Evolutionary conservation across 768 basidiomycete species (phyloP).

Genomic region (Tylopilus subfusipes): DNA sequence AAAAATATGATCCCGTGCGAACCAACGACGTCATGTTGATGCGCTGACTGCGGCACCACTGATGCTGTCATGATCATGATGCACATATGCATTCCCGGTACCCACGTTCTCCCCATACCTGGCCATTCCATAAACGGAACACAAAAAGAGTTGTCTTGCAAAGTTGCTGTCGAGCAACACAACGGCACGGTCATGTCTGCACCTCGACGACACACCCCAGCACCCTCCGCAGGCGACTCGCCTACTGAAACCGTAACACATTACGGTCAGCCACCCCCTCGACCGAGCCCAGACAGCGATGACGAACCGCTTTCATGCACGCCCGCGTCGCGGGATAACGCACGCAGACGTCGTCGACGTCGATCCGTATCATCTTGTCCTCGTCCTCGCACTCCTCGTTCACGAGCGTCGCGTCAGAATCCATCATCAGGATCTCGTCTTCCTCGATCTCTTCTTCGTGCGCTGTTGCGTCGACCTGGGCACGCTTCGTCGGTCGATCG

Average conservation of each 20-base stretch:
- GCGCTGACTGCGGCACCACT: too few relatives aligned
- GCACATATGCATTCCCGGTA: too few relatives aligned
- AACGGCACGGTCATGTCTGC: constrained; percentile 1
- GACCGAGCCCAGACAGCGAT: background rate
- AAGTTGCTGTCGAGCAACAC: background rate
- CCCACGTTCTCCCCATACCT: too few relatives aligned
- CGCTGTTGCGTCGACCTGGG: background rate
- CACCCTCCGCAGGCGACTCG: constrained; percentile 6
- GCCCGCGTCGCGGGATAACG: constrained; percentile 19
- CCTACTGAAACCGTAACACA: constrained; percentile 9
- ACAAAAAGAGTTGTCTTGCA: background rate
- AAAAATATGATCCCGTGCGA: background rate
- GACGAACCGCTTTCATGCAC: constrained; percentile 25
- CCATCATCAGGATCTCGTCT: constrained; percentile 7
- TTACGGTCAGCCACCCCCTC: constrained; percentile 1
- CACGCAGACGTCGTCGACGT: constrained; percentile 18
- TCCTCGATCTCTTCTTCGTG: too few relatives aligned
- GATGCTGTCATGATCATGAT: too few relatives aligned
- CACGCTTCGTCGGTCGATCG: background rate
- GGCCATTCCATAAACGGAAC: background rate
- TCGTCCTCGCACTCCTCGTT: constrained; percentile 21
- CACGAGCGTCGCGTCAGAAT: constrained; percentile 31
- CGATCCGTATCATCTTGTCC: constrained; percentile 4
- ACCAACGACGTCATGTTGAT: background rate
- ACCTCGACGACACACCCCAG: constrained; percentile 17